These are phyloP conservation scores for Talaromyces funiculosus DNA, from an alignment of 2,329 filamentous ascomycete genomes.

Conservation along the genomic window DNA sequence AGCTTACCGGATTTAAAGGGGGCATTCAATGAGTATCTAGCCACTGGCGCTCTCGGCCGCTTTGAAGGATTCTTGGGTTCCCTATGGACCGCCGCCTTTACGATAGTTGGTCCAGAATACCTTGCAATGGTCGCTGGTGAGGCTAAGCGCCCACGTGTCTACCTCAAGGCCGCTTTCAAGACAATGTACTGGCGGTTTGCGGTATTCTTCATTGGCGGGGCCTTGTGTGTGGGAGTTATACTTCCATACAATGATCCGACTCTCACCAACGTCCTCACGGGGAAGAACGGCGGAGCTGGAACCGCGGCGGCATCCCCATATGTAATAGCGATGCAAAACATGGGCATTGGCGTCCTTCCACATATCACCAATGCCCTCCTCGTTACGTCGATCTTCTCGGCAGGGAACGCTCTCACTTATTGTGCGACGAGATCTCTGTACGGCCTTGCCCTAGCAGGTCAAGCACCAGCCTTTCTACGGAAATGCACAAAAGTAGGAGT, in stretches of 20 bases:
- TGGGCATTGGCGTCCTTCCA: slow-evolving; percentile 59
- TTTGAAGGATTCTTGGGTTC: too few species aligned
- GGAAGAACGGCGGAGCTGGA: slow-evolving; percentile 49
- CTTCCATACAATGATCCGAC: slow-evolving; percentile 49
- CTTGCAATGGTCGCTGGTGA: slow-evolving; percentile 54
- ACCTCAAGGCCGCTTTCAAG: slow-evolving; percentile 53
- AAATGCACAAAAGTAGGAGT: slow-evolving; percentile 57
- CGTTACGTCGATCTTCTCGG: slow-evolving; percentile 70
- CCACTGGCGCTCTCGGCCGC: too few species aligned
- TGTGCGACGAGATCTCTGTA: slow-evolving; percentile 64
- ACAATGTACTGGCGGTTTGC: slow-evolving; percentile 57
- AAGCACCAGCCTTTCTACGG: slow-evolving; percentile 58
- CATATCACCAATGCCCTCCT: slow-evolving; percentile 74
- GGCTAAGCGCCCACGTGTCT: slow-evolving; percentile 52
- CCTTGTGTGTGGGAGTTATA: slow-evolving; percentile 57
- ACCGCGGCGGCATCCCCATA: slow-evolving; percentile 48
- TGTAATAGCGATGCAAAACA: slow-evolving; percentile 42
- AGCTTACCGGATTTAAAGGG: too few species aligned
- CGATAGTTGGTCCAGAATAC: too few species aligned
- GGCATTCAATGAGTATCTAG: too few species aligned
- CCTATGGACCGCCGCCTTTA: too few species aligned
- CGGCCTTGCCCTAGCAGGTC: slow-evolving; percentile 58
- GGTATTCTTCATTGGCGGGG: slow-evolving; percentile 54
- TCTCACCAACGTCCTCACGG: slow-evolving; percentile 34
- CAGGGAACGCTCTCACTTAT: slow-evolving; percentile 72